phyloP scores from a whole-genome alignment of 2,329 filamentous ascomycete species.

The Lachnellula arida region DNA sequence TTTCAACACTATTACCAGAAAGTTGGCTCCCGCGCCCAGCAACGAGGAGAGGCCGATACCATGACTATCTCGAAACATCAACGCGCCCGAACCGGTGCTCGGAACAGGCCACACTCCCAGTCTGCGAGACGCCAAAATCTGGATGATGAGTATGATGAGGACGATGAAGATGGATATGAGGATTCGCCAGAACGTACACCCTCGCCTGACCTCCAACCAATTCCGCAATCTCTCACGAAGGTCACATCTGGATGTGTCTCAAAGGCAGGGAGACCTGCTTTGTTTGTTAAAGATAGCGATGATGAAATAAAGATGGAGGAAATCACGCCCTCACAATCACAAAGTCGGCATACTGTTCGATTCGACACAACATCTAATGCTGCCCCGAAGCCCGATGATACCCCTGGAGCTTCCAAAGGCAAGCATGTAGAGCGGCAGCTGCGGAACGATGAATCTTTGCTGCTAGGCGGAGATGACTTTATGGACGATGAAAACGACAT shows the following conservation, averaged over 20 bases:
- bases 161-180: not conserved
- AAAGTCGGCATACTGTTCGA: too few relatives aligned
- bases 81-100: too few relatives aligned
- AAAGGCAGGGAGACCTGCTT: not conserved
- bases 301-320: not conserved
- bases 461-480: not conserved
- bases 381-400: too few relatives aligned
- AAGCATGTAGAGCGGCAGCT: not conserved
- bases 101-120: not conserved
- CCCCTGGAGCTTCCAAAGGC: not conserved
- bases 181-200: not conserved
- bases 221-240: not conserved
- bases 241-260: not conserved
- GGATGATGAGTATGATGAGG: not conserved
- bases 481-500: not conserved
- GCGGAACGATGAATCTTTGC: not conserved
- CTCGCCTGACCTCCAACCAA: not conserved
- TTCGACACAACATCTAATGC: too few relatives aligned
- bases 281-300: not conserved
- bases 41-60: not conserved
- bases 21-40: not conserved
- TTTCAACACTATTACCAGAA: conserved; percentile 17
- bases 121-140: not conserved
- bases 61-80: conserved; percentile 1
- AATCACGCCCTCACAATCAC: too few relatives aligned